Base-by-base conservation (phyloP, 2,329 filamentous ascomycete species). In the Exophiala lecanii-corni region DNA sequence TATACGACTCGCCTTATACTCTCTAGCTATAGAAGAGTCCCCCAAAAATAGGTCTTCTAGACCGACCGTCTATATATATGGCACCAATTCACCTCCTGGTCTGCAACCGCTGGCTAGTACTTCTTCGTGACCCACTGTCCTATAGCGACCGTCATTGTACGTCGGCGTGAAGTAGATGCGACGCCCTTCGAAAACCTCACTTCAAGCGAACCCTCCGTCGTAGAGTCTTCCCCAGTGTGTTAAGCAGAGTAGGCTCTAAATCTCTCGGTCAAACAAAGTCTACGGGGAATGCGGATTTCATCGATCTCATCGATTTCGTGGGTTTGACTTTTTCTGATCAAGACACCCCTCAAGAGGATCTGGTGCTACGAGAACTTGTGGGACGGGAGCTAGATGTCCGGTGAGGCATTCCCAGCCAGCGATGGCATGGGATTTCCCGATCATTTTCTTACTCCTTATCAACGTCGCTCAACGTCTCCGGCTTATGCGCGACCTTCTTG, bases 401-500 rank as follows among this genome's bases (percentile, higher is more conserved):
- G n/a, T n/a, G n/a, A n/a, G n/a, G n/a, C n/a, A n/a, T n/a, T n/a
- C n/a, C n/a, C n/a, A n/a, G n/a, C n/a, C n/a, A n/a, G n/a, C n/a
- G n/a, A n/a, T n/a, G n/a, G n/a, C n/a, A n/a, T n/a, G n/a, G n/a
- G n/a, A n/a, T n/a, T n/a, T n/a, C n/a, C n/a, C n/a, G n/a, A n/a
- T n/a, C n/a, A n/a, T n/a, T n/a, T 28, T 28, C 7, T 28, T 7
- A 28, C 16, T 48, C 47, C 42, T 53, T 53, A 17, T 45, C 43
- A 25, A 48, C 15, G 23, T 53, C 35, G 9, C 39, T 50, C 39
- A 53, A 34, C 5, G 50, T 49, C 3, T 26, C 40, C 10, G 47
- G 50, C 39, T 51, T 50, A 17, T 53, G 47, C 35, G 45, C 49
- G 36, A 49, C 50, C 37, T 51, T 53, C 23, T 53, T 53, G 20